Conservation (phyloP, 148 eudicot genomes). For the Oxyria digyna region DNA sequence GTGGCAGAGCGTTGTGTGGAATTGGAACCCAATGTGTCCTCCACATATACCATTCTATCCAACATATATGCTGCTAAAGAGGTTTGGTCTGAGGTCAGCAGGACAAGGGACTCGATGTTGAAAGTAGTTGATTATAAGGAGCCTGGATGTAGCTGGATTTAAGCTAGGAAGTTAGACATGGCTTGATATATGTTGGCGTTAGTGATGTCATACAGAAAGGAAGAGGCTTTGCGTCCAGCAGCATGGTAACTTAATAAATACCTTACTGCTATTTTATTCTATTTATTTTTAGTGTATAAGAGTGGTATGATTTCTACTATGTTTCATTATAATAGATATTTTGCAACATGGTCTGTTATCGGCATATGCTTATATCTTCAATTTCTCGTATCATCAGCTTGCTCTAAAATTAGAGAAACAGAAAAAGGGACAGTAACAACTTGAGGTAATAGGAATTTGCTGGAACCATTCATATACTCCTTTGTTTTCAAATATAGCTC, state of each 20-base stretch:
- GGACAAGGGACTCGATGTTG: constrained; percentile 44
- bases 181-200: neutral
- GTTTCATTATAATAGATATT: neutral
- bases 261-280: too few relatives aligned
- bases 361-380: neutral
- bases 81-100: constrained; percentile 63
- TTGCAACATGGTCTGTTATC: neutral
- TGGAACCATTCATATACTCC: too few relatives aligned
- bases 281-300: too few relatives aligned
- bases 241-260: too few relatives aligned
- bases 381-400: constrained; percentile 36
- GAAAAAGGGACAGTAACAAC: constrained; percentile 75
- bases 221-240: constrained; percentile 91
- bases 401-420: constrained; percentile 75
- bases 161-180: constrained; percentile 15
- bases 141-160: constrained; percentile 71
- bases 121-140: constrained; percentile 34
- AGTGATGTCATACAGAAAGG: constrained; percentile 61
- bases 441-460: constrained; percentile 58
- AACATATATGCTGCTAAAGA: constrained; percentile 67
- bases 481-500: neutral
- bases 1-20: constrained; percentile 52
- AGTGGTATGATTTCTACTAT: too few relatives aligned
- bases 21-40: constrained; percentile 48
- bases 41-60: constrained; percentile 61